phyloP scores from a whole-genome alignment of 2,329 filamentous ascomycete species.

The Metarhizium humberi region DNA sequence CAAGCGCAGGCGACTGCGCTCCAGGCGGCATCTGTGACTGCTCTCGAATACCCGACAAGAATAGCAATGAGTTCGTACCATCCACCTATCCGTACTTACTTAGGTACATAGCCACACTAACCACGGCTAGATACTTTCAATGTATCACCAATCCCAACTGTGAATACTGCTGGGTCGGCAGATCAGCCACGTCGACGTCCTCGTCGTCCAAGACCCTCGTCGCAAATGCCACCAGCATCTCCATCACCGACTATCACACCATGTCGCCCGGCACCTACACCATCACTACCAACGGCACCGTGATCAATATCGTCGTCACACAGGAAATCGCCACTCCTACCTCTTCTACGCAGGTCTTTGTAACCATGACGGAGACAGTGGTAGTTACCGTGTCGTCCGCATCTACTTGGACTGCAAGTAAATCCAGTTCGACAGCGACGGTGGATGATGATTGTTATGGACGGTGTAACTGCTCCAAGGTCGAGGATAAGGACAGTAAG shows the following conservation, averaged over 20 bases:
- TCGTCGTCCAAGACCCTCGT: not conserved
- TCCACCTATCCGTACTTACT: fast-evolving
- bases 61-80: constrained; percentile 19
- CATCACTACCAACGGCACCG: not conserved
- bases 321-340: not conserved
- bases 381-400: not conserved
- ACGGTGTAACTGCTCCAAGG: constrained; percentile 18
- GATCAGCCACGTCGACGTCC: not conserved
- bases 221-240: not conserved
- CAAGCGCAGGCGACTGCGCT: constrained; percentile 8
- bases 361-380: constrained; percentile 5
- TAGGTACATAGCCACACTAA: not conserved
- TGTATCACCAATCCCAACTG: constrained; percentile 24
- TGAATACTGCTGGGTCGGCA: constrained; percentile 12
- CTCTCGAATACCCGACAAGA: constrained; percentile 15
- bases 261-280: constrained; percentile 2
- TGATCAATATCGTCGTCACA: constrained; percentile 4
- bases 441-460: not conserved
- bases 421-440: not conserved
- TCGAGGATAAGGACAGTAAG: constrained; percentile 18
- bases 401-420: not conserved
- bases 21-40: constrained; percentile 19
- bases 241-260: not conserved
- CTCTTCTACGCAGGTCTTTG: not conserved
- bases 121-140: constrained; percentile 20